Percentiles rank a stretch among this genome's conserved stretches.
Evolutionary conservation across 805 yeast genomes (phyloP).

Genomic region (Yamadazyma kitorensis): DNA sequence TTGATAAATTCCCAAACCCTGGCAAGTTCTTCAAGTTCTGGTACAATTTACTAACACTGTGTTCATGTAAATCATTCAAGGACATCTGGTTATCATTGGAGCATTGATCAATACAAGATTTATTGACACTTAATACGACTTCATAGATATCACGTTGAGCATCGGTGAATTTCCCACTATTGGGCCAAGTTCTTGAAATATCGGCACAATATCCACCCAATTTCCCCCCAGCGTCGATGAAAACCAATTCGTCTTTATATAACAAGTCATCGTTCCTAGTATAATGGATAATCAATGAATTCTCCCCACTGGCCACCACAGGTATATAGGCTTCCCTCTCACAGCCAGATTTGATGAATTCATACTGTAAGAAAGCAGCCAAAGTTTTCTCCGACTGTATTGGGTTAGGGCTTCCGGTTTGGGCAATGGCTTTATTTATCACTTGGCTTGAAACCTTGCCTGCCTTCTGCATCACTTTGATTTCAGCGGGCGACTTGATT

Average conservation of each 20-base stretch:
- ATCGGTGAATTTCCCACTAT: conserved; percentile 63
- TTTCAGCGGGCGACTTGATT: conserved; percentile 73
- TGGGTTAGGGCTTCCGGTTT: conserved; percentile 39
- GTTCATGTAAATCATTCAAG: conserved; percentile 71
- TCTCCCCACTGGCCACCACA: conserved; percentile 91
- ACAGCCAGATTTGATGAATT: conserved; percentile 84
- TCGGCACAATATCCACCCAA: conserved; percentile 95
- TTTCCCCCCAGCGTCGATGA: conserved; percentile 94
- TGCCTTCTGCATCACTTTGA: conserved; percentile 76
- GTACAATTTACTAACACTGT: conserved; percentile 57
- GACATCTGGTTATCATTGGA: conserved; percentile 50
- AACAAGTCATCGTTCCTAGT: conserved; percentile 86
- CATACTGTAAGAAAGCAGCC: conserved; percentile 76
- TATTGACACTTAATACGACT: conserved; percentile 82
- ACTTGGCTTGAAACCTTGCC: conserved; percentile 81
- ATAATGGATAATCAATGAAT: conserved; percentile 90
- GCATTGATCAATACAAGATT: conserved; percentile 71
- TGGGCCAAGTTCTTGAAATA: conserved; percentile 96
- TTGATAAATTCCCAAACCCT: conserved; percentile 58
- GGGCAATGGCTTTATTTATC: conserved; percentile 76
- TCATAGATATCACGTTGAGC: conserved; percentile 86
- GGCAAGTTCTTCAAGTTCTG: conserved; percentile 62
- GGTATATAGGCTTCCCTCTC: conserved; percentile 89
- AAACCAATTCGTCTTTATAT: conserved; percentile 73
- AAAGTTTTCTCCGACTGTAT: conserved; percentile 74